These are phyloP conservation scores for Syncephalastrum monosporum DNA, from an alignment of 371 early-diverging fungal species.

Conservation along the genomic window DNA sequence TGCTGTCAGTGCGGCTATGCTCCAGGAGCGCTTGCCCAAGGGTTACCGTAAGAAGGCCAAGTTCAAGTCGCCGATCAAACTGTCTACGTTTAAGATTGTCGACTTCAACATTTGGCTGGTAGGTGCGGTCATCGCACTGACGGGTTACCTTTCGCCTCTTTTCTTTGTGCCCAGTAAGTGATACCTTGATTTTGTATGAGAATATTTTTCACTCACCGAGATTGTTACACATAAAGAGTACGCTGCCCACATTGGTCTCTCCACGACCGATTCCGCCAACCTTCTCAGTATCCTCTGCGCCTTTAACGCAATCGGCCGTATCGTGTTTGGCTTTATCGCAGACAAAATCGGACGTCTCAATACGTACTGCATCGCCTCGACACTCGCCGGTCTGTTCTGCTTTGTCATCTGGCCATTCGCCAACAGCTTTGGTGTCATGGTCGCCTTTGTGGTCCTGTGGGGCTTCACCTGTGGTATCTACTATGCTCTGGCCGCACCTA, in stretches of 20 bases:
- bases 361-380: conserved; percentile 23
- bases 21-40: conserved; percentile 34
- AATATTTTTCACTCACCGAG: background rate
- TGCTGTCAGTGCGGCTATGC: conserved; percentile 22
- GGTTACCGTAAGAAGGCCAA: conserved; percentile 13
- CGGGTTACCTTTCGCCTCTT: conserved; percentile 33
- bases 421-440: conserved; percentile 35
- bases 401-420: conserved; percentile 61
- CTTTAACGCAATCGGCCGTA: conserved; percentile 61
- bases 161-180: conserved; percentile 40
- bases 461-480: conserved; percentile 41
- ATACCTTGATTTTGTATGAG: background rate
- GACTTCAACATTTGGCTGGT: conserved; percentile 31
- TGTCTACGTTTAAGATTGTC: conserved; percentile 21
- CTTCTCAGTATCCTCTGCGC: conserved; percentile 32
- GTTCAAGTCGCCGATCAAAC: conserved; percentile 25
- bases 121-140: conserved; percentile 33
- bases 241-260: conserved; percentile 24
- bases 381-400: conserved; percentile 37
- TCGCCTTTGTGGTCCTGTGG: conserved; percentile 51
- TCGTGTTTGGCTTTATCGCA: conserved; percentile 60
- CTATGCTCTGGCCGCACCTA: conserved; percentile 49
- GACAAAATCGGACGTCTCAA: conserved; percentile 65
- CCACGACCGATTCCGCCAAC: conserved; percentile 19
- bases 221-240: conserved; percentile 18